A percentile compares a stretch with the other conserved stretches of the same genome.
phyloP scores from a whole-genome alignment of 257 asterid species.

The Solanum ahanhuiri region DNA sequence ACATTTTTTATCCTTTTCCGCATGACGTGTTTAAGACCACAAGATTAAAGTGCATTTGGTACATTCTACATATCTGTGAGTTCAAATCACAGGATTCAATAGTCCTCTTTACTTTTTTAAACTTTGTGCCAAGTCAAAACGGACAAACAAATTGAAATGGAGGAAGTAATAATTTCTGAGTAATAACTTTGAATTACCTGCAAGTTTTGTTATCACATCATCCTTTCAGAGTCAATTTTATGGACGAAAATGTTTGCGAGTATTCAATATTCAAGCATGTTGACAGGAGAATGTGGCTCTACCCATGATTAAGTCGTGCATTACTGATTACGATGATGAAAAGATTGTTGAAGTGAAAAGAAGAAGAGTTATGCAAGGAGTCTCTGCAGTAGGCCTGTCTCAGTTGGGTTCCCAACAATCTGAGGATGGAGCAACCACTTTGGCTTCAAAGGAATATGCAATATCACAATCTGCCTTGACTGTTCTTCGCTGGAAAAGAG shows the following conservation, averaged over 20 bases:
- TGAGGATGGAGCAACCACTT: neutral
- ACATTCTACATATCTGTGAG: neutral
- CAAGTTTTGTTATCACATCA: neutral
- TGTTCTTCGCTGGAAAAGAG: slow-evolving; percentile 28
- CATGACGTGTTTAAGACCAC: neutral
- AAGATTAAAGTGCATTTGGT: neutral
- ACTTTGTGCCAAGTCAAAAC: neutral
- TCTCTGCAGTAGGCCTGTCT: neutral
- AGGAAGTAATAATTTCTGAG: neutral
- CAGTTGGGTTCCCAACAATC: neutral
- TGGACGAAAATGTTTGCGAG: neutral
- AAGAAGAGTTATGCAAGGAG: neutral
- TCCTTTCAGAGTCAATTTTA: neutral
- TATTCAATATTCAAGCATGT: neutral
- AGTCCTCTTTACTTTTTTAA: neutral
- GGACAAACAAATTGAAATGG: neutral
- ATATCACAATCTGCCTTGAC: slow-evolving; percentile 26
- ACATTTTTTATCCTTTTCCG: neutral
- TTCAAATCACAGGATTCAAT: neutral
- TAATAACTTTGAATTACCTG: neutral
- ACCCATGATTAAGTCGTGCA: neutral
- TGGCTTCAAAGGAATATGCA: slow-evolving; percentile 17
- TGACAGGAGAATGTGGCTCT: slow-evolving; percentile 8
- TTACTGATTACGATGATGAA: neutral
- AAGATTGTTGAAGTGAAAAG: neutral